Percentiles rank a stretch among this genome's conserved stretches.
These are phyloP conservation scores for Cercophora scortea DNA, from an alignment of 495 filamentous ascomycete species.

Conservation along the genomic window DNA sequence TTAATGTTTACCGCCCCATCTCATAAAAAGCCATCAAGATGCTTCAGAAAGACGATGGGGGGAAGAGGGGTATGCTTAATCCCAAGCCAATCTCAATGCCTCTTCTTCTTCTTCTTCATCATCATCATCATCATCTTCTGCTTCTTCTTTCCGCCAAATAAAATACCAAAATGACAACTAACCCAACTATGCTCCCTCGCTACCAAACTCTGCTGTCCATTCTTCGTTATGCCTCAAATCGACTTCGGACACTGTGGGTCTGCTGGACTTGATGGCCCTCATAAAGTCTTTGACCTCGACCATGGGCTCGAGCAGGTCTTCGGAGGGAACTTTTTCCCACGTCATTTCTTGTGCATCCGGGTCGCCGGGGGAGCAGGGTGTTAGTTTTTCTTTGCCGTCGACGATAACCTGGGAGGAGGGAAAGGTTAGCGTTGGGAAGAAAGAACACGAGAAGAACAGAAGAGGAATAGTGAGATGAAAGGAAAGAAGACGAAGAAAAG, in stretches of 20 bases:
- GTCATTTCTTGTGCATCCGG: constrained; percentile 79
- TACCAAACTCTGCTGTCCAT: constrained; percentile 96
- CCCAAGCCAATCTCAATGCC: too few species aligned
- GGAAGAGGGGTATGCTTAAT: too few species aligned
- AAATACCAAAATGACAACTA: too few species aligned
- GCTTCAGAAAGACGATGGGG: too few species aligned
- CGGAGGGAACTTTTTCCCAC: constrained; percentile 80
- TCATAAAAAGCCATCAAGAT: too few species aligned
- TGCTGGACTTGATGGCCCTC: constrained; percentile 76
- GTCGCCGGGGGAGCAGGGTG: constrained; percentile 92
- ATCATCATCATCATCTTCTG: too few species aligned
- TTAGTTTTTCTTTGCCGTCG: constrained; percentile 69
- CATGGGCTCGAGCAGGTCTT: constrained; percentile 76
- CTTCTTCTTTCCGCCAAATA: too few species aligned
- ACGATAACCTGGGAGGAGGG: constrained; percentile 49
- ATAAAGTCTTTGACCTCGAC: constrained; percentile 88
- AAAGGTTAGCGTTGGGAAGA: constrained; percentile 1
- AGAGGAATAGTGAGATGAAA: too few species aligned
- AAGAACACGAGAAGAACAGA: too few species aligned
- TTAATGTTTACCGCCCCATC: too few species aligned
- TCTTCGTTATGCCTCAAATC: constrained; percentile 81
- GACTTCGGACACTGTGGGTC: constrained; percentile 81
- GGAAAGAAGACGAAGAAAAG: too few species aligned
- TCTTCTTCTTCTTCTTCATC: too few species aligned
- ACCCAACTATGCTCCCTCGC: constrained; percentile 57